These are phyloP conservation scores for Boechera stricta DNA, from an alignment of 345 rosid genomes.

Conservation along the genomic window DNA sequence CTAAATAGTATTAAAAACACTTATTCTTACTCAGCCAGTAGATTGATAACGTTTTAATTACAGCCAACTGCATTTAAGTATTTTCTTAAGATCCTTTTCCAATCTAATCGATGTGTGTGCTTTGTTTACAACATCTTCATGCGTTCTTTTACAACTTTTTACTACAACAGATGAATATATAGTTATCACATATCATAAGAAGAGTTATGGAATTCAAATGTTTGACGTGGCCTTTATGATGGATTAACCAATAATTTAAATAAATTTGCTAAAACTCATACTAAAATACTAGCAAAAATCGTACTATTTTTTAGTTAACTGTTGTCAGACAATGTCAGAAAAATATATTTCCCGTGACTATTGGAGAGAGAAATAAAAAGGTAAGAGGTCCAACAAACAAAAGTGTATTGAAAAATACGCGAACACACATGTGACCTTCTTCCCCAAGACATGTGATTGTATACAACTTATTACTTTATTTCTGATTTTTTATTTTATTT, in stretches of 20 bases:
- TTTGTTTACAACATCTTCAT: too few species aligned
- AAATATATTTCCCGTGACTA: constrained; percentile 37
- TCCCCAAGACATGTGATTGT: constrained; percentile 39
- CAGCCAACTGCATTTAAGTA: neutral
- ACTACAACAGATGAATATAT: neutral
- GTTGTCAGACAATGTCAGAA: constrained; percentile 36
- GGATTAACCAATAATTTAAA: neutral
- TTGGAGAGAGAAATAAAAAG: constrained; percentile 28
- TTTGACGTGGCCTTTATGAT: neutral
- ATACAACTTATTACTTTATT: neutral
- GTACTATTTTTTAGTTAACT: neutral
- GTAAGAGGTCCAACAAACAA: constrained; percentile 32
- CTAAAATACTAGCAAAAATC: neutral
- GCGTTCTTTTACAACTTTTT: neutral
- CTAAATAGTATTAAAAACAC: neutral
- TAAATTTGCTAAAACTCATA: neutral
- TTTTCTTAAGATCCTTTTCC: neutral
- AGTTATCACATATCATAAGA: neutral
- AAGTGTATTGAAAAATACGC: constrained; percentile 39
- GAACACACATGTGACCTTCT: constrained; percentile 47
- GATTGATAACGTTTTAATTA: neutral
- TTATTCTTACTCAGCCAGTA: neutral
- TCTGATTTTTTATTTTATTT: neutral
- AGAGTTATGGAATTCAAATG: neutral
- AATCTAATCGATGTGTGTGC: neutral